A percentile compares a stretch with the other conserved stretches of the same genome.
Evolutionary conservation across 208 protist genomes (phyloP).

Genomic region (Dictyostelium gargantuum): DNA sequence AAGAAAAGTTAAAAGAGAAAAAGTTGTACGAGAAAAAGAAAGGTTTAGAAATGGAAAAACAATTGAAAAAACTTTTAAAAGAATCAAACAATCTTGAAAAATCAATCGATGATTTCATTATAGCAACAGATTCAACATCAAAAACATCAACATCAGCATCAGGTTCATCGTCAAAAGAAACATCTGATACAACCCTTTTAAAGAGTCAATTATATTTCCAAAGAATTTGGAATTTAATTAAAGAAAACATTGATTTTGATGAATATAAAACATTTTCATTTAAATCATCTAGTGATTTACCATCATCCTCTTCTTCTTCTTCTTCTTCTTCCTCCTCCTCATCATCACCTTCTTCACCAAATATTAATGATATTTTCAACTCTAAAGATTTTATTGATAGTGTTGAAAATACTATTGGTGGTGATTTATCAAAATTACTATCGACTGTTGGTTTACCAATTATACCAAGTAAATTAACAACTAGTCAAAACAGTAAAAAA

Average conservation of each 20-base stretch:
- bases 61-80: neutral
- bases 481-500: neutral
- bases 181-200: neutral
- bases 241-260: neutral
- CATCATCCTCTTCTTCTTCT: neutral
- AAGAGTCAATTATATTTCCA: neutral
- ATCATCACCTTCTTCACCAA: neutral
- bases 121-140: neutral
- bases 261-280: neutral
- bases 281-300: neutral
- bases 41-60: neutral
- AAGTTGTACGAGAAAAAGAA: neutral
- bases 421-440: neutral
- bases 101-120: neutral
- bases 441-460: neutral
- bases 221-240: neutral
- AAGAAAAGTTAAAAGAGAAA: neutral
- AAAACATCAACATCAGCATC: neutral
- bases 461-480: neutral
- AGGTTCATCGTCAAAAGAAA: neutral
- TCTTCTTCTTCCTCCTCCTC: neutral
- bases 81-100: neutral
- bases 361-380: neutral
- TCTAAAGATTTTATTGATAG: slow-evolving; percentile 5
- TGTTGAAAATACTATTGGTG: neutral